A percentile compares a stretch with the other conserved stretches of the same genome.
These are phyloP conservation scores for Xylaria castorea DNA, from an alignment of 495 filamentous ascomycete genomes.

Conservation along the genomic window DNA sequence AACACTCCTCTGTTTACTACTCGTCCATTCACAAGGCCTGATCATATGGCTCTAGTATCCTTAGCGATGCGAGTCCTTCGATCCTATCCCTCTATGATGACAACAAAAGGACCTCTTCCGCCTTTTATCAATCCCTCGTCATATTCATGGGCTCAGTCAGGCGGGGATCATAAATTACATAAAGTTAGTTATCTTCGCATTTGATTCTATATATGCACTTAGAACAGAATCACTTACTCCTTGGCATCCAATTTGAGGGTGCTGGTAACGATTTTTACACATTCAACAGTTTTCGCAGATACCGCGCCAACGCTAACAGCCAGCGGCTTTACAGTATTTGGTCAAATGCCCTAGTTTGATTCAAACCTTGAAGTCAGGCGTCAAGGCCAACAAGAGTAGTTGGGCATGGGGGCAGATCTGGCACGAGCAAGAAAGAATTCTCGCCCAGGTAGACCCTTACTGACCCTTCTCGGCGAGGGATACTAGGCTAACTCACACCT, in stretches of 20 bases:
- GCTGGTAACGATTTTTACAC: background rate
- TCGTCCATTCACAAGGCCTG: background rate
- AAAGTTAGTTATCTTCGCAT: background rate
- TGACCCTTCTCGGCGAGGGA: no score
- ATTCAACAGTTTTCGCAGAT: background rate
- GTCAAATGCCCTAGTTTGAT: background rate
- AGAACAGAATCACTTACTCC: background rate
- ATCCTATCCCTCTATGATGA: slow-evolving; percentile 10
- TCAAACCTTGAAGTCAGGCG: background rate
- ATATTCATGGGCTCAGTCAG: background rate
- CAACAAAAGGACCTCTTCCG: background rate
- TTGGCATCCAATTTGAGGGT: background rate
- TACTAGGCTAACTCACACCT: background rate
- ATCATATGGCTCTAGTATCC: slow-evolving; percentile 3
- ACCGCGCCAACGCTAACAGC: background rate
- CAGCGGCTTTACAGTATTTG: background rate
- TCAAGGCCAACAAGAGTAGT: background rate
- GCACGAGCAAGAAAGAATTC: slow-evolving; percentile 5
- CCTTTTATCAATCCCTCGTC: background rate
- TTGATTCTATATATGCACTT: background rate
- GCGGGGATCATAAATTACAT: background rate
- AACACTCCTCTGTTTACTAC: background rate
- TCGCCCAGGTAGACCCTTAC: background rate
- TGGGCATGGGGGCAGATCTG: background rate
- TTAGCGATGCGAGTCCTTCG: background rate